A percentile compares a stretch with the other conserved stretches of the same genome.
Conservation (phyloP, 805 yeast genomes). For the Suhomyces kilbournensis region DNA sequence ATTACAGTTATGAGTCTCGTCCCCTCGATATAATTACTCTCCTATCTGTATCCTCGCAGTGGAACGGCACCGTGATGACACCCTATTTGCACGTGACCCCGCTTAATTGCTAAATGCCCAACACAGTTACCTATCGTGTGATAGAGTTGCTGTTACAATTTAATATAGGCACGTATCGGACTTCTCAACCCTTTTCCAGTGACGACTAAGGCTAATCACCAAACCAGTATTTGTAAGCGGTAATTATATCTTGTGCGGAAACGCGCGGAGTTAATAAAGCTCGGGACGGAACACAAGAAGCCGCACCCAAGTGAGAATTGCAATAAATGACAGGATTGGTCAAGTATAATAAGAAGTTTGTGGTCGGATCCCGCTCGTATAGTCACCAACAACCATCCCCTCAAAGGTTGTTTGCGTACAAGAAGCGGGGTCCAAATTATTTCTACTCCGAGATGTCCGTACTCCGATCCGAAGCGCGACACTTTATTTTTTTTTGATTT, state of each 20-base stretch:
- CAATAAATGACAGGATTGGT: neutral
- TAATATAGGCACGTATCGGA: neutral
- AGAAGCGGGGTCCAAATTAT: neutral
- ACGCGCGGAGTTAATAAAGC: neutral
- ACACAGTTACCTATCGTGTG: neutral
- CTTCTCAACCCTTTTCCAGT: neutral
- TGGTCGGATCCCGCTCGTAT: neutral
- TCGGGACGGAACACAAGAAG: neutral
- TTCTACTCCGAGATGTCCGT: neutral
- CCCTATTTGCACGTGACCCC: neutral
- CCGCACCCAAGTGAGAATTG: neutral
- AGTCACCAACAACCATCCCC: neutral
- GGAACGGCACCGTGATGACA: neutral
- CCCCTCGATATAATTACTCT: neutral
- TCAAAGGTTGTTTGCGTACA: neutral
- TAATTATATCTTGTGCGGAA: neutral
- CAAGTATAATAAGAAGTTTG: neutral
- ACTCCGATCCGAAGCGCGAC: neutral
- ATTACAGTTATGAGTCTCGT: neutral
- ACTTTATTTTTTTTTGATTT: neutral
- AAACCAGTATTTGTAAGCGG: neutral
- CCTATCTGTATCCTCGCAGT: neutral
- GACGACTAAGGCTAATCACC: neutral
- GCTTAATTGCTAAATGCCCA: neutral
- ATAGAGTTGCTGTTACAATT: neutral